Percentiles rank a stretch among this genome's conserved stretches.
These are phyloP conservation scores for Amborella trichopoda DNA, from an alignment of 164 flowering plant genomes.

Conservation along the genomic window DNA sequence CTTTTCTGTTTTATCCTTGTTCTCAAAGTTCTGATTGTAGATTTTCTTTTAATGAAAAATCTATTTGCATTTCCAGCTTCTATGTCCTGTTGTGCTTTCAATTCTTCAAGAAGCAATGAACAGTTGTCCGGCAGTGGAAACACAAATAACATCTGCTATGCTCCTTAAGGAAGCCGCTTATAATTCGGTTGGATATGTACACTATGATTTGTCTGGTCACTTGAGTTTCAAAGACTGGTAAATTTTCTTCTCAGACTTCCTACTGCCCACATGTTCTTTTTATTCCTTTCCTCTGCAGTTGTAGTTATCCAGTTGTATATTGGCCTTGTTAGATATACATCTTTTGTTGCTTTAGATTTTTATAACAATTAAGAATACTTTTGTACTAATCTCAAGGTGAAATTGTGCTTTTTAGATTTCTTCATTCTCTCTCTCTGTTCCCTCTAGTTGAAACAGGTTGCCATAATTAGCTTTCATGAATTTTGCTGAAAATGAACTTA, in stretches of 20 bases:
- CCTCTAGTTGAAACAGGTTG: no score
- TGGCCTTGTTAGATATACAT: no score
- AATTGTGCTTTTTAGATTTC: no score
- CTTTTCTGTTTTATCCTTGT: background rate
- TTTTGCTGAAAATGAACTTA: no score
- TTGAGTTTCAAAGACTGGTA: slow-evolving; percentile 92
- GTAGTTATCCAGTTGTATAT: no score
- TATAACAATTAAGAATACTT: no score
- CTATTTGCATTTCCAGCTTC: slow-evolving; percentile 33
- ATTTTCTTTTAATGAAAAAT: background rate
- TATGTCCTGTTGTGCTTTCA: slow-evolving; percentile 90
- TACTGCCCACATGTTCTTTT: background rate
- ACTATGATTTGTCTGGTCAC: slow-evolving; percentile 86
- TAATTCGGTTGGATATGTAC: slow-evolving; percentile 91
- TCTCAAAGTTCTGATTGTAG: background rate
- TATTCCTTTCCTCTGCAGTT: background rate
- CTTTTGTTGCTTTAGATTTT: no score
- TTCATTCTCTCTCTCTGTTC: no score
- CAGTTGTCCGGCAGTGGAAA: slow-evolving; percentile 64
- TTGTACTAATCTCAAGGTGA: no score
- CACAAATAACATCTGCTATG: slow-evolving; percentile 70
- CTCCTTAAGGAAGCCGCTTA: slow-evolving; percentile 98
- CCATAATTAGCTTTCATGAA: no score
- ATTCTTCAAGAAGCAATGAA: slow-evolving; percentile 92
- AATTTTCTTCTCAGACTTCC: background rate